Evolutionary conservation across 1,284 basidiomycete genomes (phyloP).

Genomic region (Sanghuangporus weigelae): DNA sequence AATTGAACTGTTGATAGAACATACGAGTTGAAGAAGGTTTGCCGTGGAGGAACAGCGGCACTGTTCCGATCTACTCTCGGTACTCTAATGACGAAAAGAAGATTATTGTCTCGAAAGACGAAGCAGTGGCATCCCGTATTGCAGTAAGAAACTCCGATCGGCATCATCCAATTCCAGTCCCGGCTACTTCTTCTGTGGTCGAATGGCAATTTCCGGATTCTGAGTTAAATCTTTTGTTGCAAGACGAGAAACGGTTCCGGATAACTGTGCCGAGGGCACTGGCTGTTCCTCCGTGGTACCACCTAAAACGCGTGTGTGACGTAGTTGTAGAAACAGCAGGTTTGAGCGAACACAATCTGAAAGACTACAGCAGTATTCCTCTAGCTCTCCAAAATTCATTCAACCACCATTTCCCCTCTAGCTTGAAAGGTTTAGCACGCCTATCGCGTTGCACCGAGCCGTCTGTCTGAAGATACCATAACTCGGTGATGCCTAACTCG

Average conservation of each 20-base stretch:
- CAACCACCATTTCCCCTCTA: constrained; percentile 50
- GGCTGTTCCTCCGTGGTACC: not conserved
- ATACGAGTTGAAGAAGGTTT: no score
- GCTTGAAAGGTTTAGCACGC: constrained; percentile 36
- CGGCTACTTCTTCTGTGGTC: not conserved
- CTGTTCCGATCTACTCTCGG: no score
- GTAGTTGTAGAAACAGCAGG: not conserved
- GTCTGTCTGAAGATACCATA: constrained; percentile 55
- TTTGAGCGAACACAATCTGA: not conserved
- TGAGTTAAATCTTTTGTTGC: not conserved
- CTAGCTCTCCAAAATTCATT: constrained; percentile 48
- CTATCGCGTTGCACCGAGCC: constrained; percentile 28
- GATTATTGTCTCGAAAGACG: no score
- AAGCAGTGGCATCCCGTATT: no score
- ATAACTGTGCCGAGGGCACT: not conserved
- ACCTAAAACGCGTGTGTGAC: not conserved
- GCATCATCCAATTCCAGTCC: not conserved
- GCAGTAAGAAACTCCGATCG: no score
- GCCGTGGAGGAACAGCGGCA: no score
- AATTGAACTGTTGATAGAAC: no score
- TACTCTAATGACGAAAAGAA: no score
- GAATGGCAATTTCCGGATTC: not conserved
- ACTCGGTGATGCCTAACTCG: constrained; percentile 49
- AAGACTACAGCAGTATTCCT: not conserved
- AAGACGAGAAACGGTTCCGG: not conserved